Evolutionary conservation across 192 early-diverging fungal genomes (phyloP).

Genomic region (Thamnidium elegans): DNA sequence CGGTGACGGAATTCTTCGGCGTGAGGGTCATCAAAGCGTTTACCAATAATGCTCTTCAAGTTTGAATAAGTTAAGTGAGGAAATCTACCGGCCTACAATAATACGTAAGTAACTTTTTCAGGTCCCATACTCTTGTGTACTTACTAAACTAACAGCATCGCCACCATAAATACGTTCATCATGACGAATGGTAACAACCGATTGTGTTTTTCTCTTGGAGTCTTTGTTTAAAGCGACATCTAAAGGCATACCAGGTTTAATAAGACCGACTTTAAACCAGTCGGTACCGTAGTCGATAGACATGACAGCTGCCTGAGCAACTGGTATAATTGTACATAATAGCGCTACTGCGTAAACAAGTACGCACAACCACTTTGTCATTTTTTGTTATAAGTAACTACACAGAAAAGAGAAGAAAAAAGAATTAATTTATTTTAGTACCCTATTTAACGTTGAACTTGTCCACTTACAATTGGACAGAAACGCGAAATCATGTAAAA

Average conservation of each 20-base stretch:
- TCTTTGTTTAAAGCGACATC: slow-evolving; percentile 96
- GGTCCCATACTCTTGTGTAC: neutral
- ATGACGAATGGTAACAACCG: slow-evolving; percentile 77
- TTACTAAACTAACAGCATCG: slow-evolving; percentile 77
- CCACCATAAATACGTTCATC: slow-evolving; percentile 84
- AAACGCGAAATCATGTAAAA: too few species aligned
- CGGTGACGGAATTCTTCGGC: slow-evolving; percentile 69
- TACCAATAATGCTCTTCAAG: slow-evolving; percentile 84
- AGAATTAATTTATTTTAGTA: neutral
- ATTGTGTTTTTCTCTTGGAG: slow-evolving; percentile 91
- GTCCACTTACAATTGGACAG: slow-evolving; percentile 1
- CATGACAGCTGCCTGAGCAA: slow-evolving; percentile 69
- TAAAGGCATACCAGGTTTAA: slow-evolving; percentile 84
- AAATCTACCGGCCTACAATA: slow-evolving; percentile 68
- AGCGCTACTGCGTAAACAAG: neutral
- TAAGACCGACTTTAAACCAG: slow-evolving; percentile 95
- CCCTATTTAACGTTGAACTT: neutral
- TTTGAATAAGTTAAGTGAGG: slow-evolving; percentile 80
- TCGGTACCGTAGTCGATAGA: slow-evolving; percentile 97
- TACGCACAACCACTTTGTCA: slow-evolving; percentile 7
- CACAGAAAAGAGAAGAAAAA: neutral
- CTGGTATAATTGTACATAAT: neutral
- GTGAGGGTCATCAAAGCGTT: slow-evolving; percentile 66
- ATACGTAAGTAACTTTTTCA: neutral
- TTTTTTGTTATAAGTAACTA: neutral